Percentiles rank a stretch among this genome's conserved stretches.
phyloP scores from a whole-genome alignment of 2,329 filamentous ascomycete genomes.

The Talaromyces marneffei region DNA sequence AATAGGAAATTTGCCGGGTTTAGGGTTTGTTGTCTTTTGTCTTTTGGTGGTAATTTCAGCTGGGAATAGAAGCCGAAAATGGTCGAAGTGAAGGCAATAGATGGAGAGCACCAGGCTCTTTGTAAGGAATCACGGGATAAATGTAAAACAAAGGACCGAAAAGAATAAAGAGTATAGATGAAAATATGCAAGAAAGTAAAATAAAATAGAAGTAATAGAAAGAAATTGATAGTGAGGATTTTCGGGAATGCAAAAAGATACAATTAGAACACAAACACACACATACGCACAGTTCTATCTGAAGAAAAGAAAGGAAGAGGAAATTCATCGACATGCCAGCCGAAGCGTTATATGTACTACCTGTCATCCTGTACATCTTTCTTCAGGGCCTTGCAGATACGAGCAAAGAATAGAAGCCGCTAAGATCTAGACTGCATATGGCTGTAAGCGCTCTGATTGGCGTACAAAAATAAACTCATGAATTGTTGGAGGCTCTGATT shows the following conservation, averaged over 20 bases:
- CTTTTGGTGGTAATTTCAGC: neutral
- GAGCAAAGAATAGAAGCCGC: conserved; percentile 15
- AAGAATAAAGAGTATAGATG: neutral
- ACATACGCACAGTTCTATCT: neutral
- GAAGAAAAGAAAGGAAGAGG: conserved; percentile 4
- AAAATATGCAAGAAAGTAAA: conserved; percentile 2
- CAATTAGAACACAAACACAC: neutral
- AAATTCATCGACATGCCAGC: neutral
- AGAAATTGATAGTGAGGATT: conserved; percentile 9
- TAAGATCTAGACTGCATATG: neutral
- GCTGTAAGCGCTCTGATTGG: neutral
- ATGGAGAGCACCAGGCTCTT: neutral
- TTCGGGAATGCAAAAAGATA: neutral
- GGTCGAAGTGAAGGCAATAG: neutral
- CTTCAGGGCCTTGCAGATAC: neutral
- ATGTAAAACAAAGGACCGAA: neutral
- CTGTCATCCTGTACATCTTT: neutral
- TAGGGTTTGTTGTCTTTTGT: neutral
- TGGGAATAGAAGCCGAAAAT: neutral
- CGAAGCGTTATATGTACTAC: conserved; percentile 7
- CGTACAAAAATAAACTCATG: conserved; percentile 11
- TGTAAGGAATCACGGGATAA: neutral
- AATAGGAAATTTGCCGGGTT: neutral
- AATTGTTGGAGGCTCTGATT: neutral
- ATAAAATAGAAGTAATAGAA: conserved; percentile 8